Base-by-base conservation (phyloP, 2,329 filamentous ascomycete genomes). In the Fusarium cyanostomum region DNA sequence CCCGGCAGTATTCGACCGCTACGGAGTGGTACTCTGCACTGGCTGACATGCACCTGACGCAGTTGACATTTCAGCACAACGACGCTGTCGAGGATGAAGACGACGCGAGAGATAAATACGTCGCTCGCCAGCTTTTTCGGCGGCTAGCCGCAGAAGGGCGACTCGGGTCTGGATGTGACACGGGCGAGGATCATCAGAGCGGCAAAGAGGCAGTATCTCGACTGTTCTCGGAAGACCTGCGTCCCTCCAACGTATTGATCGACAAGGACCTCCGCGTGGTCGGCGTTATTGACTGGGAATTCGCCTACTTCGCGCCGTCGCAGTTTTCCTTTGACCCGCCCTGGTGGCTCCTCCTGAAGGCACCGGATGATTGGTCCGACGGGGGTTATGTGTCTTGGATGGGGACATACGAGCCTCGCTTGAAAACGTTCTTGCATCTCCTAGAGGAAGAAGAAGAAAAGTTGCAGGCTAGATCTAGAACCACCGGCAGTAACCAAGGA, bases 231-330 rank as follows among this genome's bases (percentile, higher is more conserved):
- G 59, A 71, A 30, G 65, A 67, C 28, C 69, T 77, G n/a, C 55
- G 71, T 8, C 64, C 73, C 13, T 57, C 57, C 3, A 78, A 77
- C 33, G 53, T 74, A 27, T 62, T 78, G 4, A 8, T 76, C 5
- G 66, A 73, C 28, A 49, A 64, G 4, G 39, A 70, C 11, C 44
- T 72, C 3, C 50, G 65, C 0, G 58, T 79, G 1, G 67, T 71
- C 10, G 73, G 67, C 5, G 68, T 77, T 0, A 75, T 81, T 4
- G 78, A 80, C 58, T 80, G 77, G 77, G 78, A 81, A 64, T 77
- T 75, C 49, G 59, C 73, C 0, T 78, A 79, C 52, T 67, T 57
- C 3, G 77, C 67, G 0, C 75, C 77, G 0, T 52, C 69, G 13
- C 71, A 78, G 35, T 79, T 78, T 35, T 42, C 37, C 9, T 66